Conservation (phyloP, 2,329 filamentous ascomycete species). For the Calonectria montana region DNA sequence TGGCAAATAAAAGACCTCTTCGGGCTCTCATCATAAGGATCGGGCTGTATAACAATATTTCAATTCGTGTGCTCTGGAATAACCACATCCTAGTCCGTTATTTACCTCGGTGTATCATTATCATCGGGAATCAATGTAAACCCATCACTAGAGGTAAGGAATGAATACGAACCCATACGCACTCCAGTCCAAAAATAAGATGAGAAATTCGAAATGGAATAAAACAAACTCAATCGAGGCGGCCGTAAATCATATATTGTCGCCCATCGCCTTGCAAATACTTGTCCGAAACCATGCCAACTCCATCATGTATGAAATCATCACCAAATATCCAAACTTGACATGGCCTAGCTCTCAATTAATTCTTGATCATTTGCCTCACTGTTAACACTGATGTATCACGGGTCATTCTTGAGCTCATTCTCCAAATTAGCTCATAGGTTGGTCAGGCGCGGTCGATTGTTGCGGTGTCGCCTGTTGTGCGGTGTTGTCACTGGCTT, state of each 20-base stretch:
- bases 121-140: slow-evolving; percentile 38
- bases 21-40: background rate
- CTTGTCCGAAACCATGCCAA: slow-evolving; percentile 22
- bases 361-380: background rate
- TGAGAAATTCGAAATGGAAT: slow-evolving; percentile 1
- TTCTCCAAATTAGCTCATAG: slow-evolving; percentile 21
- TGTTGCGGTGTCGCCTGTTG: slow-evolving; percentile 35
- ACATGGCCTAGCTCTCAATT: too few species aligned
- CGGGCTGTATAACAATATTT: slow-evolving; percentile 19
- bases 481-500: slow-evolving; percentile 30
- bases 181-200: slow-evolving; percentile 10
- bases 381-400: background rate
- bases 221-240: background rate
- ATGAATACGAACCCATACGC: background rate
- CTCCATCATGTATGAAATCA: slow-evolving; percentile 9
- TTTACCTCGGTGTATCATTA: slow-evolving; percentile 1
- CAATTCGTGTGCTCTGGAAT: slow-evolving; percentile 34
- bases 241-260: slow-evolving; percentile 39
- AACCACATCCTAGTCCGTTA: slow-evolving; percentile 16
- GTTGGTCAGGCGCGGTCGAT: slow-evolving; percentile 36
- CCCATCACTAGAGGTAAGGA: slow-evolving; percentile 15
- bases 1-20: background rate
- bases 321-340: background rate
- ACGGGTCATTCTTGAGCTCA: background rate
- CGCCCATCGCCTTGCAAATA: slow-evolving; percentile 32